A percentile compares a stretch with the other conserved stretches of the same genome.
Evolutionary conservation across 148 eudicot genomes (phyloP).

Genomic region (Arbutus unedo): DNA sequence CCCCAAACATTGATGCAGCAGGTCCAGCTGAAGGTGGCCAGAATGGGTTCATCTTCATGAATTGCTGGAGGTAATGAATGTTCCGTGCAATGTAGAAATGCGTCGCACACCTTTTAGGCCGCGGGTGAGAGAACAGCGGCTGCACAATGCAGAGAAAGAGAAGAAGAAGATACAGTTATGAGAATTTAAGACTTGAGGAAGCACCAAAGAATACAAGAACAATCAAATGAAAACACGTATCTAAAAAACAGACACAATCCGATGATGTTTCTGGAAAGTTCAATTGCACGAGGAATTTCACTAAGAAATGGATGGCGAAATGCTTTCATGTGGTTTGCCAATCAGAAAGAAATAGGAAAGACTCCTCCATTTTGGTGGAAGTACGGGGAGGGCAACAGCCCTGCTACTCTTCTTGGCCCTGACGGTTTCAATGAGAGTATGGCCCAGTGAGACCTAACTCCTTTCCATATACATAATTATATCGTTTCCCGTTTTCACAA

Average conservation of each 20-base stretch:
- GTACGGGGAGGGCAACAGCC: too few species aligned
- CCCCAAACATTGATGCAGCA: constrained; percentile 62
- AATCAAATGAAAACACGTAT: neutral
- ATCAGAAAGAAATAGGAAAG: too few species aligned
- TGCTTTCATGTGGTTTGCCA: too few species aligned
- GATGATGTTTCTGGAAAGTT: too few species aligned
- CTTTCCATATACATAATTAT: too few species aligned
- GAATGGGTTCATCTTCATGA: constrained; percentile 75
- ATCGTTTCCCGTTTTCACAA: neutral
- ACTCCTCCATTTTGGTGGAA: too few species aligned
- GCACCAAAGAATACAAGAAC: neutral
- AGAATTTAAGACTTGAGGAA: neutral
- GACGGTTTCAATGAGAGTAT: too few species aligned
- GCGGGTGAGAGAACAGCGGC: constrained; percentile 66
- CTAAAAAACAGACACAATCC: neutral
- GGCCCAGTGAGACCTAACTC: too few species aligned
- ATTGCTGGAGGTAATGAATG: constrained; percentile 65
- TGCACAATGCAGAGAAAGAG: constrained; percentile 22
- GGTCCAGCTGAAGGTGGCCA: constrained; percentile 67
- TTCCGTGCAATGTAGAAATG: constrained; percentile 80
- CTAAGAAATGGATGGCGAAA: too few species aligned
- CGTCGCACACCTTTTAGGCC: constrained; percentile 81
- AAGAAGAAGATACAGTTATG: neutral
- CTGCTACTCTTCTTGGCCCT: too few species aligned
- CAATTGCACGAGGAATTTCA: too few species aligned